Evolutionary conservation across 441 rosid genomes (phyloP), one percentile per base, ranked within the genome.

Genomic region (Erodium texanum): DNA sequence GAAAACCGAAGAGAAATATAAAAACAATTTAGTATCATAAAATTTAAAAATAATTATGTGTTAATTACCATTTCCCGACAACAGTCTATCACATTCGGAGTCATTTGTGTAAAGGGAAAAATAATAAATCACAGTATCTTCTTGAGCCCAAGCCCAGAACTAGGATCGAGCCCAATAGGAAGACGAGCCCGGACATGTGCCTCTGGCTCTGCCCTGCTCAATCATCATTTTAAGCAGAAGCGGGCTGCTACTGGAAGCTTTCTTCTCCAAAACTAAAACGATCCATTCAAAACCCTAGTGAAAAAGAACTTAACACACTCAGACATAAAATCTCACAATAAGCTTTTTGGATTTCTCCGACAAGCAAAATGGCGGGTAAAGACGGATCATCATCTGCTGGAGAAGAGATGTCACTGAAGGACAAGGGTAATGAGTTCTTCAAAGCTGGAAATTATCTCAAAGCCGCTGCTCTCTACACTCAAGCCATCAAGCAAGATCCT

Each of bases 381-480:
- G 61, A 18, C 22, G 61, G 61, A 54, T 54, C 61, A 8, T 22
- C 61, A 16, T 54, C 74, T 43, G 83, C 78, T 62, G 82, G 78
- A 41, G 84, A 70, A 14, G 86, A 80, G 75, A 71, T 73, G 24
- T 88, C 96, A 22, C 81, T 89, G 71, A 93, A 91, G 70, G 93
- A 89, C 23, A 87, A 91, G 78, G 96, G 97, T 10, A 91, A 93
- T 67, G 99, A 89, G 61, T 88, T 89, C 82, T 93, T 91, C 81
- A 91, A 93, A 81, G 89, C 93, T 7, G 97, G 97, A 52, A 93
- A 89, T 84, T 91, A 76, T 69, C 93, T 91, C 59, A 93, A 93
- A 87, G 99, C 99, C 52, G 99, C 97, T 61, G 99, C 97, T 77
- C 82, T 91, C 63, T 93, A 93, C 76, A 93, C 99, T 79, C 93